Base-by-base conservation (phyloP, 192 early-diverging fungal species). In the Linnemannia zychae region DNA sequence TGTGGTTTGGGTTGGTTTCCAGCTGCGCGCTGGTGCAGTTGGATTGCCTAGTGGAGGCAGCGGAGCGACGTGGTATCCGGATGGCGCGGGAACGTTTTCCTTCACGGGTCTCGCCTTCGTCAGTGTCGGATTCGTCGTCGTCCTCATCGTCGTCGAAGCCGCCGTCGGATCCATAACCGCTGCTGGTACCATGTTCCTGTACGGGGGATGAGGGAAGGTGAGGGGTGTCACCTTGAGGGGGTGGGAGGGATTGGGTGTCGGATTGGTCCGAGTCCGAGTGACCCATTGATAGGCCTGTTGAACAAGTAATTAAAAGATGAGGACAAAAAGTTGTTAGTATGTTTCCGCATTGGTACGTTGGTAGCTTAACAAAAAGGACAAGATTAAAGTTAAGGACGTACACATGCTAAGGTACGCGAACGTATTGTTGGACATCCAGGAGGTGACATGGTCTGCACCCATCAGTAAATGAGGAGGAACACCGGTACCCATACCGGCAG, bases 71-170 rank as follows among this genome's bases (percentile, higher is more conserved):
- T 44, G 40, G 40, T 44, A 6, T 3, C 9, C 40, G 40, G 40
- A 44, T 44, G 40, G 40, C 40, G 40, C 24, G 69, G 33, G 20
- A 4, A 11, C 37, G 67, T 68, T 77, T 71, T 47, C 68, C 66
- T 18, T 28, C 71, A 40, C 36, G 33, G 36, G 36, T 38, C 0
- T 68, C 67, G 7, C 22, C 69, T 7, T 66, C 50, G 4, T 7
- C 20, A 5, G n/a, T 18, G 40, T 34, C 9, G 12, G 63, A 71
- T 13, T 73, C 71, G 1, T 18, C 52, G 13, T 75, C 78, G 0
- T 80, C 78, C 6, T 52, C 52, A 37, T 74, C 44, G 46, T 63
- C 24, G 53, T 60, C 78, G 17, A 36, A 17, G 47, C 3, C 34
- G 7, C 52, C 72, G 50, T 73, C 73, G 53, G 28, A 74, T 20